phyloP scores from a whole-genome alignment of 176 grass and related monocot species.

The Tillandsia fasciculata region DNA sequence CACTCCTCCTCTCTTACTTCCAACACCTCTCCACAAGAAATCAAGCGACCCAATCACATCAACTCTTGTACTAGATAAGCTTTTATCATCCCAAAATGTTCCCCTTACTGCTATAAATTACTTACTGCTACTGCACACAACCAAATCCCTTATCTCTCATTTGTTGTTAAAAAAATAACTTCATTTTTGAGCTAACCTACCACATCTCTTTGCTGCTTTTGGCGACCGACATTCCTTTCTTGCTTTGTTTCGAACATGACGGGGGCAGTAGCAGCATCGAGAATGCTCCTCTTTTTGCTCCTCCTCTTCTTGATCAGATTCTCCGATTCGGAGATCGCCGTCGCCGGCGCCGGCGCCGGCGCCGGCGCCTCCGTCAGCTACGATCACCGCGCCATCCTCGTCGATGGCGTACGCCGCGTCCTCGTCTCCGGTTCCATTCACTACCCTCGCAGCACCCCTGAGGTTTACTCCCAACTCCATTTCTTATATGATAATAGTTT shows the following conservation, averaged over 20 bases:
- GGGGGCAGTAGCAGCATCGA: neutral
- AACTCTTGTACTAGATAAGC: no score
- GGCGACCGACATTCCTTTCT: neutral
- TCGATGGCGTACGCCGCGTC: conserved; percentile 75
- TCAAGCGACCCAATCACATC: no score
- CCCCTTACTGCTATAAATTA: no score
- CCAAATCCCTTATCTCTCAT: no score
- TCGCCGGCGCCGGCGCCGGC: neutral
- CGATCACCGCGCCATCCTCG: conserved; percentile 80
- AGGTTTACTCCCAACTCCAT: conserved; percentile 11
- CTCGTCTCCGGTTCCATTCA: conserved; percentile 98
- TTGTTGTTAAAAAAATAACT: no score
- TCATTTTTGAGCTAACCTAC: neutral
- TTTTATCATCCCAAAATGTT: no score
- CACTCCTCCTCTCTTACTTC: neutral
- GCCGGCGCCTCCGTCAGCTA: conserved; percentile 58
- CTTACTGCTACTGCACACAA: no score
- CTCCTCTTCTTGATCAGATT: neutral
- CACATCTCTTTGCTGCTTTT: neutral
- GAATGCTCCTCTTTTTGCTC: neutral
- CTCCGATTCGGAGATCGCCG: neutral
- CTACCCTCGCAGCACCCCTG: conserved; percentile 93
- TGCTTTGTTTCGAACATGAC: neutral
- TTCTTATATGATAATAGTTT: no score
- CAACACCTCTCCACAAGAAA: neutral